These are phyloP conservation scores for Bruguiera parviflora DNA, from an alignment of 345 rosid genomes.

Conservation along the genomic window DNA sequence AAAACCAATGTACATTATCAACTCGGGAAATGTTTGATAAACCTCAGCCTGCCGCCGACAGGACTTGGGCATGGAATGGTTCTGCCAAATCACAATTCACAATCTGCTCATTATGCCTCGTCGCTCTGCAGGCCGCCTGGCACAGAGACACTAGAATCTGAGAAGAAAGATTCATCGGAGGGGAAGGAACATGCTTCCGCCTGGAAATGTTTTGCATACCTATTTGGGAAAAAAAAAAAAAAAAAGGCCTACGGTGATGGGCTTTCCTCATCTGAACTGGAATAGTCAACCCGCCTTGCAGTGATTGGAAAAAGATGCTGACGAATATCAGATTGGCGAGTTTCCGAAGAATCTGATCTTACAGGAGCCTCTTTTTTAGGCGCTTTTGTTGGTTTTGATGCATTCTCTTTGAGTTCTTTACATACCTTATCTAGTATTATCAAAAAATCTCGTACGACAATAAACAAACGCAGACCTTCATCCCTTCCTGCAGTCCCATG, in stretches of 20 bases:
- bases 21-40: too few species aligned
- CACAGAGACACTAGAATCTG: not conserved
- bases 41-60: not conserved
- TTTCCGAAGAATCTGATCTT: slow-evolving; percentile 28
- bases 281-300: slow-evolving; percentile 39
- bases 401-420: slow-evolving; percentile 46
- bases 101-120: slow-evolving; percentile 2
- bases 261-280: slow-evolving; percentile 61
- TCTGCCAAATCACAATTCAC: not conserved
- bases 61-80: not conserved
- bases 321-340: slow-evolving; percentile 39
- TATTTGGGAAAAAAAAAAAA: slow-evolving; percentile 11
- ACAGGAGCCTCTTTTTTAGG: slow-evolving; percentile 33
- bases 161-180: not conserved
- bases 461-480: slow-evolving; percentile 81
- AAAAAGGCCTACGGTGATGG: slow-evolving; percentile 23
- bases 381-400: slow-evolving; percentile 25
- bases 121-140: slow-evolving; percentile 1
- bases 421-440: slow-evolving; percentile 71
- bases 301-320: slow-evolving; percentile 66
- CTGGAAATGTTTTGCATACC: slow-evolving; percentile 10
- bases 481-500: slow-evolving; percentile 65
- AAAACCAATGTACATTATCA: not conserved
- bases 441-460: slow-evolving; percentile 75
- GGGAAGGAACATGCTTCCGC: not conserved